Evolutionary conservation across 2,329 filamentous ascomycete genomes (phyloP), one percentile per base, ranked within the genome.

Genomic region (Cyanodermella asteris): DNA sequence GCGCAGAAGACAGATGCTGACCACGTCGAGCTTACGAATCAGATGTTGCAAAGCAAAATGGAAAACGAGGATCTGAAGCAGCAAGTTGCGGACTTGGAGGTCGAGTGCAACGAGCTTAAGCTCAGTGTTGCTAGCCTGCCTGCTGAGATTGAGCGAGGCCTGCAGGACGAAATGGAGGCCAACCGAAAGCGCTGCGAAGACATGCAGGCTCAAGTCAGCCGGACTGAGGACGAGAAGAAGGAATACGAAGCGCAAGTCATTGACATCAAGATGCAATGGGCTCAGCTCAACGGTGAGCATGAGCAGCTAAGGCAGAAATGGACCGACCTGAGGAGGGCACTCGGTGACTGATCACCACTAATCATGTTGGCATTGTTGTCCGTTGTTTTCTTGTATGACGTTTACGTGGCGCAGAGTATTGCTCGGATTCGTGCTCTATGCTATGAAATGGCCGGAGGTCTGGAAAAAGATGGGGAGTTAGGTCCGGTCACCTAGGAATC

Each of bases 241-340:
- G 81, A 93, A 38, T 76, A 94, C 56, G 87, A 94, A 56, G 76
- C 82, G 49, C 71, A 81, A 46, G 56, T 97, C 36, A 84, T 97
- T 34, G 68, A 73, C 44, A 87, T 81, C 2, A 97, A 97, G 62
- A 75, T 97, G 76, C 67, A 69, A 41, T 81, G 82, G 55, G 87
- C 87, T n/a, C 39, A 80, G 74, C 64, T 78, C 36, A 75, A 74
- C 39, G 53, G 49, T 28, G 47, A 56, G 31, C 66, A 82, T 39
- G 77, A 84, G 46, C 62, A 65, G 5, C 61, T 84, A 21, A 69
- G 59, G 33, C 67, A 74, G 38, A 80, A 74, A 52, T 82, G 74
- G 74, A 66, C 64, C 25, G 77, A 84, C 38, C 54, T 84, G 26
- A 56, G 56, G 32, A 62, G 58, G 38, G 59, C 61, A 21, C 51